Percentiles rank a stretch among this genome's conserved stretches.
These are phyloP conservation scores for Yamadazyma triangularis DNA, from an alignment of 1,139 yeast genomes.

Conservation along the genomic window DNA sequence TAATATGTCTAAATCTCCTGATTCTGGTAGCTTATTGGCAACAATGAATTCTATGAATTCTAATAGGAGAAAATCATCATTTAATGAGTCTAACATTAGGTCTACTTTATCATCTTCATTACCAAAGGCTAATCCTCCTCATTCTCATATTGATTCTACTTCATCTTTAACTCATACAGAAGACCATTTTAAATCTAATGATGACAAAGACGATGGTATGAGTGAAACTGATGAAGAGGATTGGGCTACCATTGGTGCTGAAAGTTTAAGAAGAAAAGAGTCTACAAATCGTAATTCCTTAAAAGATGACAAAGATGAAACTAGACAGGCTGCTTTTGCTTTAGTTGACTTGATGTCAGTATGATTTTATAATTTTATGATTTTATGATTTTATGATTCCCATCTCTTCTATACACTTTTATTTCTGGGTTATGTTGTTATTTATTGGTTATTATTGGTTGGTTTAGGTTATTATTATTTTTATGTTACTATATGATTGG, in stretches of 20 bases:
- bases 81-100: constrained; percentile 41
- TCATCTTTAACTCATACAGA: constrained; percentile 1
- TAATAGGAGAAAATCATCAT: constrained; percentile 38
- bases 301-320: constrained; percentile 30
- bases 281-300: constrained; percentile 4
- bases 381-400: too few species aligned
- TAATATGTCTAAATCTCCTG: constrained; percentile 16
- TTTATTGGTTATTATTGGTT: too few species aligned
- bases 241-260: constrained; percentile 89
- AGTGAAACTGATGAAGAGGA: constrained; percentile 88
- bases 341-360: constrained; percentile 50
- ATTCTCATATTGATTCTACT: constrained; percentile 2
- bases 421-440: neutral
- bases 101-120: constrained; percentile 29
- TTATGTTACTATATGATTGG: too few species aligned
- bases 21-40: constrained; percentile 5
- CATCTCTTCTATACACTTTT: too few species aligned
- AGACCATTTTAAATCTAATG: constrained; percentile 1
- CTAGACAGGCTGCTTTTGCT: constrained; percentile 55
- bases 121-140: constrained; percentile 2
- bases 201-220: constrained; percentile 7
- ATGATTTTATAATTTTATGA: too few species aligned
- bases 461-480: too few species aligned
- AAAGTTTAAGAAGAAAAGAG: constrained; percentile 36
- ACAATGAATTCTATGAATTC: constrained; percentile 16